Conservation (phyloP, 208 protist species). For the Crithidia thermophila region DNA sequence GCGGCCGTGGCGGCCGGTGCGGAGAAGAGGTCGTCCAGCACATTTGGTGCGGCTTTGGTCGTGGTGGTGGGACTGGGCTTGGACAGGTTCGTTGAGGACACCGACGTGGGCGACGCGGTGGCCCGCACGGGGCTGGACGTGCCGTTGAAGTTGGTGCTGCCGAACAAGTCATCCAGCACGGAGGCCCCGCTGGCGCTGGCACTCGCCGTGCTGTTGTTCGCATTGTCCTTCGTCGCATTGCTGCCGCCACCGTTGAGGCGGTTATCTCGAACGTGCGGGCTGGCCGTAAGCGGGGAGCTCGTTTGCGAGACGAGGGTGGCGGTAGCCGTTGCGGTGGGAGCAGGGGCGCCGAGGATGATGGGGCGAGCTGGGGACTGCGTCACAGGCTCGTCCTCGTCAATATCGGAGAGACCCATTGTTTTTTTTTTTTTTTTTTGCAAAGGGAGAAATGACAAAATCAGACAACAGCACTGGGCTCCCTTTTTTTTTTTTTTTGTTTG, state of each 20-base stretch:
- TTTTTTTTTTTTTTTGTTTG: too few relatives aligned
- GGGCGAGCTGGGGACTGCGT: constrained; percentile 10
- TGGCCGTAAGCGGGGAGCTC: too few relatives aligned
- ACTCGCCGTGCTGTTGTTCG: neutral
- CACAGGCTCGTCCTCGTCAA: constrained; percentile 68
- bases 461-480: too few relatives aligned
- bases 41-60: constrained; percentile 2
- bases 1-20: neutral
- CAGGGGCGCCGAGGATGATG: constrained; percentile 1
- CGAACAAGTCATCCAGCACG: constrained; percentile 72
- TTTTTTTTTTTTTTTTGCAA: neutral
- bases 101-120: constrained; percentile 2
- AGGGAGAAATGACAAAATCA: constrained; percentile 5
- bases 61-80: neutral
- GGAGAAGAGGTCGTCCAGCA: constrained; percentile 45
- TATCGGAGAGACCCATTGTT: constrained; percentile 79
- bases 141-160: constrained; percentile 29
- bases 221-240: neutral
- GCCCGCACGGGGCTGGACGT: neutral
- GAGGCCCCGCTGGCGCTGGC: constrained; percentile 10
- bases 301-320: too few relatives aligned
- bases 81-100: neutral
- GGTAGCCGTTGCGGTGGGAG: neutral
- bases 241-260: neutral
- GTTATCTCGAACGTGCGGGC: too few relatives aligned